Evolutionary conservation across 306 rosid genomes (phyloP), one percentile per base, ranked within the genome.

Genomic region (Erythrophleum fordii): DNA sequence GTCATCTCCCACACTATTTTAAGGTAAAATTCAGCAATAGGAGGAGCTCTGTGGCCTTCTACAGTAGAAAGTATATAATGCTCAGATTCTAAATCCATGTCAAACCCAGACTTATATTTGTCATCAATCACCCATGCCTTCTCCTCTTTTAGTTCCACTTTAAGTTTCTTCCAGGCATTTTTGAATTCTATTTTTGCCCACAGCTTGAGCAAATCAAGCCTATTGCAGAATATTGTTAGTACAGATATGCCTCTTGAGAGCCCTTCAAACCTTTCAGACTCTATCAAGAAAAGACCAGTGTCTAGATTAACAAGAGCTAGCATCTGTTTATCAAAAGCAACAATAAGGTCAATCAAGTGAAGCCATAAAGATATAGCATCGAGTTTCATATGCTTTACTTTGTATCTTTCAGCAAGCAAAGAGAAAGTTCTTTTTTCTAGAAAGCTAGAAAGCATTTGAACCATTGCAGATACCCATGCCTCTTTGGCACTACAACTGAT

Each of bases 171-270:
- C 85, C 92, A 87, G 1, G 91, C 92, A 86, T 86, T 91, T 83
- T 87, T 89, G 53, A 92, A 83, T 88, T 92, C 97, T 61, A 92
- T 72, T 83, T 90, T 92, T 61, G 90, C 94, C 97, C 97, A 92
- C 71, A 89, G 83, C 83, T 90, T 92, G 51, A 92, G 89, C 94
- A 93, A 92, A 67, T 89, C 93, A 16, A 80, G 83, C 84, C 93
- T 84, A 58, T 84, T 79, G 81, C 86, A 82, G 79, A 92, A 92
- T 80, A 90, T 78, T 69, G 83, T 78, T 53, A 92, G 83, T 46
- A 83, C 86, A 31, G 97, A 92, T 72, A 86, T 59, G 55, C 83
- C 86, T 64, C 81, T 79, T 10, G 88, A 83, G 34, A 83, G 76
- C 69, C 87, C 93, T 79, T 81, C 84, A 80, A 76, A 69, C 52